Evolutionary conservation across 768 basidiomycete genomes (phyloP).

Genomic region (Russula emetica): DNA sequence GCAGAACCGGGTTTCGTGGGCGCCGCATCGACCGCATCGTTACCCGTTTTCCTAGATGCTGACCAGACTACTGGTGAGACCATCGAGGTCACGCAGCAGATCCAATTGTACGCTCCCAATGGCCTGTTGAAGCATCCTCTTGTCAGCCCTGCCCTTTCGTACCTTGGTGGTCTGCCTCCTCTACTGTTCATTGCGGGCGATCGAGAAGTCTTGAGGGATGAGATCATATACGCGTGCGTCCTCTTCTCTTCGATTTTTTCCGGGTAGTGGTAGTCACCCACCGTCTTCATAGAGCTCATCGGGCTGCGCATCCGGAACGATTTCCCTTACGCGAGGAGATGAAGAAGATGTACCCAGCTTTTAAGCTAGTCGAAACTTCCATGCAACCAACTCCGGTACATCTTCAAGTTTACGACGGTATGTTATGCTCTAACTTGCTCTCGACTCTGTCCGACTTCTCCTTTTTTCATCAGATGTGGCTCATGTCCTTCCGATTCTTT

Average conservation of each 20-base stretch:
- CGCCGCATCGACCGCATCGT: conserved; percentile 46
- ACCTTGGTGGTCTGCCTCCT: conserved; percentile 89
- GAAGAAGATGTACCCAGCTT: conserved; percentile 51
- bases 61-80: conserved; percentile 51
- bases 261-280: neutral
- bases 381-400: conserved; percentile 75
- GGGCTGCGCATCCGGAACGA: conserved; percentile 76
- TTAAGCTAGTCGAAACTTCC: conserved; percentile 51
- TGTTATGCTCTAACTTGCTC: conserved; percentile 22
- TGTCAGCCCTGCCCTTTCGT: conserved; percentile 73
- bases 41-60: conserved; percentile 35
- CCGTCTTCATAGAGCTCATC: conserved; percentile 62
- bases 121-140: conserved; percentile 72
- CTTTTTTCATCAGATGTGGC: conserved; percentile 53
- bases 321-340: conserved; percentile 50
- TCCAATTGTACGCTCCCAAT: conserved; percentile 87
- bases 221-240: conserved; percentile 78
- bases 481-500: conserved; percentile 69
- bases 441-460: conserved; percentile 15
- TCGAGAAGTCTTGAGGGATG: conserved; percentile 88
- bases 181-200: conserved; percentile 81
- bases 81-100: conserved; percentile 57
- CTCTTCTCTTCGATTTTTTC: neutral
- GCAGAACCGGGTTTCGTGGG: conserved; percentile 40
- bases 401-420: conserved; percentile 89